Evolutionary conservation across 768 basidiomycete genomes (phyloP), one percentile per base, ranked within the genome.

Genomic region (Crassisporium funariophilum): DNA sequence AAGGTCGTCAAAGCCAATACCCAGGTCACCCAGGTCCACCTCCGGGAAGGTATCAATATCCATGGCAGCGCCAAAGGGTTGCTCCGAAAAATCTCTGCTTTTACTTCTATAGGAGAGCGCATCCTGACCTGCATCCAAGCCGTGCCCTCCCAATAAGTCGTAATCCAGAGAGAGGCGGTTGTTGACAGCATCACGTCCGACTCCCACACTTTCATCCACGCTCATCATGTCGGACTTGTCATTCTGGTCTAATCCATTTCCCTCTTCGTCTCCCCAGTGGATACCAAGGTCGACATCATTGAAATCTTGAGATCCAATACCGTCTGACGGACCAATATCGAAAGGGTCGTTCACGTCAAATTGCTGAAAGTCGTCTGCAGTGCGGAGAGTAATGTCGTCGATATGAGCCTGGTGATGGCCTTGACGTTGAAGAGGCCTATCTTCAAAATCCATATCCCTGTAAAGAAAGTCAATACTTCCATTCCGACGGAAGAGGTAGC

Each of bases 321-420:
- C 91, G 54, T 87, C 88, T 0, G 81, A 79, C 12, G 85, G 85
- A 3, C 86, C 88, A 36, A 91, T 76, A 56, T 88, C 89, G 50
- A 89, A 89, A n/a, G 82, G 82, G 55, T 84, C 86, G 33, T 83
- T 80, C 23, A 82, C 61, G 61, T 83, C 86, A 53, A 84, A 78
- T 39, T 81, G 75, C 43, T 78, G 71, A 52, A 86, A 81, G 59
- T 90, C 86, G 47, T 90, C 84, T 1, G 82, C 80, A 27, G 82
- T 83, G 36, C 84, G 81, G 29, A 95, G 86, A 1, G 92, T 95
- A 58, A 95, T 94, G 54, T 95, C 93, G 8, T 89, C 89, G 43
- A 86, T 74, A 47, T 87, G 81, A 10, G 91, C 92, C 54, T 91
- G 86, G 54, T 91, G 88, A 44, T 90, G 84, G 2, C 89, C 86